Evolutionary conservation across 768 basidiomycete genomes (phyloP), one percentile per base, ranked within the genome.

Genomic region (Jaapia argillacea): DNA sequence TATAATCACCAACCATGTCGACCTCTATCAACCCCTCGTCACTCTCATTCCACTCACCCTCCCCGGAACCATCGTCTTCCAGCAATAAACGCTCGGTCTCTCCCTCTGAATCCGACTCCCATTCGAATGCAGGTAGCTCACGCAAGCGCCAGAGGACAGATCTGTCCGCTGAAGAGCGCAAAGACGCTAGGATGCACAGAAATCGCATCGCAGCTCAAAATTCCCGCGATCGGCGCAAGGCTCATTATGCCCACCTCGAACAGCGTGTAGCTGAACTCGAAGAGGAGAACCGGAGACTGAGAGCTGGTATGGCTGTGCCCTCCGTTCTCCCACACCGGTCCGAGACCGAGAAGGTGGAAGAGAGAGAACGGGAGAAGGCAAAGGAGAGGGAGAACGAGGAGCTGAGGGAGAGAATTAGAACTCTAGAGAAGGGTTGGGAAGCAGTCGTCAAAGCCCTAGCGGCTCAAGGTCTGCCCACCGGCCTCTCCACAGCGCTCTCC

Each of bases 151-250:
- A 76, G 25, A 81, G 87, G 53, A 71, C 80, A 5, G 72, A 74
- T 6, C 38, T 71, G 21, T 67, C 76, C 4, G 67, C 81, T 0
- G 87, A 89, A 48, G 85, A 89, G 55, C 84, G 85, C 61, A 85
- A 78, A 53, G 88, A 90, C 59, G 87, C 85, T 39, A 74, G 91
- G 50, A 89, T 86, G 13, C 87, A 91, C 64, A 80, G 91, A 45
- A 94, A 94, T 64, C 77, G 90, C 41, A 88, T 93, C 59, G 91
- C 91, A 2, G 90, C 90, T 4, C 91, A 94, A 69, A 85, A 91
- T 66, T 88, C 85, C 7, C 81, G 91, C 36, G 91, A 94, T 66
- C 75, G 85, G 52, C 76, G 89, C 45, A 94, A 94, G 62, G 82
- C 81, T 13, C 88, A 93, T 50, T 89, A 83, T 57, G 79, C 88